These are phyloP conservation scores for Entophlyctis helioformis DNA, from an alignment of 192 early-diverging fungal species.

Conservation along the genomic window DNA sequence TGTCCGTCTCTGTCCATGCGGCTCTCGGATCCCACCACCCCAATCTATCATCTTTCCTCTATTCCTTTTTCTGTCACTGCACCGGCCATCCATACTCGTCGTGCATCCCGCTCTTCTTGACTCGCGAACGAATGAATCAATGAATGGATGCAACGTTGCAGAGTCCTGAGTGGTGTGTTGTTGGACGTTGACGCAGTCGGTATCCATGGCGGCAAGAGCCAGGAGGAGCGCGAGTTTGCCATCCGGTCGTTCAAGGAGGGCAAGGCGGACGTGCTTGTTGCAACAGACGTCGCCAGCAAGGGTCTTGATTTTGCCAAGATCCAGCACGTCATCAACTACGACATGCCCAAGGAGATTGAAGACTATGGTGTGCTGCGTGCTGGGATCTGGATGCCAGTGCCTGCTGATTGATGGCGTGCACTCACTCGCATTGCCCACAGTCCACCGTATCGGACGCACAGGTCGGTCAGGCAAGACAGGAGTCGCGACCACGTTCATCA, in stretches of 20 bases:
- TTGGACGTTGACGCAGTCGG: slow-evolving; percentile 90
- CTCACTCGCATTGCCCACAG: slow-evolving; percentile 24
- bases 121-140: too few relatives aligned
- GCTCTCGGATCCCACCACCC: too few relatives aligned
- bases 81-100: too few relatives aligned
- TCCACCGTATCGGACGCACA: slow-evolving; percentile 93
- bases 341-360: slow-evolving; percentile 99
- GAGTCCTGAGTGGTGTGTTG: too few relatives aligned
- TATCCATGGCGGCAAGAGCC: slow-evolving; percentile 93
- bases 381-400: too few relatives aligned
- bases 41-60: too few relatives aligned
- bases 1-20: too few relatives aligned
- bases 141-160: too few relatives aligned
- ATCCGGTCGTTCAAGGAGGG: slow-evolving; percentile 79
- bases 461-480: slow-evolving; percentile 95
- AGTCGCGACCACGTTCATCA: slow-evolving; percentile 95
- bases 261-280: slow-evolving; percentile 91
- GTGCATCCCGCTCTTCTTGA: too few relatives aligned
- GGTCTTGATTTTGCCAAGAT: slow-evolving; percentile 93
- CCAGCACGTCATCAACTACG: slow-evolving; percentile 97
- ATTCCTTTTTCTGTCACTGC: too few relatives aligned
- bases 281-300: slow-evolving; percentile 94
- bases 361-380: slow-evolving; percentile 78
- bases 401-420: too few relatives aligned
- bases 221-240: slow-evolving; percentile 95